A percentile compares a stretch with the other conserved stretches of the same genome.
These are phyloP conservation scores for Candolleomyces eurysporus DNA, from an alignment of 768 basidiomycete species.

Conservation along the genomic window DNA sequence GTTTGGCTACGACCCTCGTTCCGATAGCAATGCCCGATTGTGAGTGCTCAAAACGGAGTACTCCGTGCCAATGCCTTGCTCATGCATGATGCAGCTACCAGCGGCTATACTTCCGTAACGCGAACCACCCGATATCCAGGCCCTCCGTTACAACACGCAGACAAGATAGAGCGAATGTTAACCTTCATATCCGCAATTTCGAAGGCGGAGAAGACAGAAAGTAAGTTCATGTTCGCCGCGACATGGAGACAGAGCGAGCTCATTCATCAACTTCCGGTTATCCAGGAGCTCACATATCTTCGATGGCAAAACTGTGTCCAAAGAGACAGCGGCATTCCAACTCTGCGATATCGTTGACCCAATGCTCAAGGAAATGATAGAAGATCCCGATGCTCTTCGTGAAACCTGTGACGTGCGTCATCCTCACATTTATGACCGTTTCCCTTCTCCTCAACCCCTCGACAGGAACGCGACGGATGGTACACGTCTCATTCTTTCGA, in stretches of 20 bases:
- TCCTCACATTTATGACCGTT: background rate
- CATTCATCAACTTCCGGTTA: background rate
- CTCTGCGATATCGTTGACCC: constrained; percentile 89
- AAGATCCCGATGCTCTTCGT: constrained; percentile 64
- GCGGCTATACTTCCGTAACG: constrained; percentile 86
- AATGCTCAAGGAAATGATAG: constrained; percentile 79
- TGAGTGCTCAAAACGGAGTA: constrained; percentile 35
- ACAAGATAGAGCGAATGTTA: constrained; percentile 51
- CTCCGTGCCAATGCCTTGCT: background rate
- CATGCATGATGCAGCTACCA: constrained; percentile 68
- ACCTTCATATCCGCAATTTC: constrained; percentile 35
- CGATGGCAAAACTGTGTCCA: constrained; percentile 76
- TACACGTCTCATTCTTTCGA: constrained; percentile 75
- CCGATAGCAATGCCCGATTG: constrained; percentile 71
- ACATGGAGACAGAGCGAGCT: constrained; percentile 1
- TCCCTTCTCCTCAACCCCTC: background rate
- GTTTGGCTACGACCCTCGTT: constrained; percentile 88
- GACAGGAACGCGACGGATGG: constrained; percentile 86
- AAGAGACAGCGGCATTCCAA: constrained; percentile 92
- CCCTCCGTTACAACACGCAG: constrained; percentile 73
- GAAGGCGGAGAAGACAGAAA: constrained; percentile 45
- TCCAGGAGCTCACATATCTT: constrained; percentile 77
- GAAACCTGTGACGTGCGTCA: constrained; percentile 71
- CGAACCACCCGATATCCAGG: constrained; percentile 75
- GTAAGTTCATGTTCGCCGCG: constrained; percentile 26